Base-by-base conservation (phyloP, 345 rosid species). In the Raphanus raphanistrum region DNA sequence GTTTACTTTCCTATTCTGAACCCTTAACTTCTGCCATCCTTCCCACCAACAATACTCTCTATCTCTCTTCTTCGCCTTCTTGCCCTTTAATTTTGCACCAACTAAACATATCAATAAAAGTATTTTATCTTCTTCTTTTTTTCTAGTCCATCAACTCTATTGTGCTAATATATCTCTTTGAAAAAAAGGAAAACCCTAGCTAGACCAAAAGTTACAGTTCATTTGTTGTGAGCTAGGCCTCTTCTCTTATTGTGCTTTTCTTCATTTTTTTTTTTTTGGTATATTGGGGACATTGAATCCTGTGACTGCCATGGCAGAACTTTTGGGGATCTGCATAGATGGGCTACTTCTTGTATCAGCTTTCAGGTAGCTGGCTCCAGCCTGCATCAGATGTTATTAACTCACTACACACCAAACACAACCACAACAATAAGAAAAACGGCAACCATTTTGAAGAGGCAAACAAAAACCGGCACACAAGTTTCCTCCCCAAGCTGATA, bases 251-350 rank as follows among this genome's bases (percentile, higher is more conserved):
- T 25, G 4, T 45, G 38, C 4, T 26, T 21, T 54, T 28, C 27
- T 70, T 68, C 9, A n/a, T 70, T 66, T 48, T 74, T 38, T 27
- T 21, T 65, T 33, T 83, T 73, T 84, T 76, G 76, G 77, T 71
- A 72, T 41, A 13, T 80, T 76, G 76, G 73, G 78, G 80, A 67
- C 74, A 78, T 82, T 87, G 76, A 84, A 79, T 85, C 72, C 79
- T 72, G 63, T 68, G 84, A 76, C 79, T 82, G 86, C 82, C 78
- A 86, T 84, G 85, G 68, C 85, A 73, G 58, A 52, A 63, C 67
- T 83, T 86, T 76, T 85, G 54, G 87, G 90, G 87, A 86, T 85
- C 85, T 73, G 85, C 75, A 80, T 71, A 74, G 82, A 81, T 62
- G 66, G 66, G 83, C 26, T 64, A 48, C 68, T 58, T 35, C 61